Evolutionary conservation across 805 yeast species (phyloP), one percentile per base, ranked within the genome.

Genomic region (Starmera amethionina): DNA sequence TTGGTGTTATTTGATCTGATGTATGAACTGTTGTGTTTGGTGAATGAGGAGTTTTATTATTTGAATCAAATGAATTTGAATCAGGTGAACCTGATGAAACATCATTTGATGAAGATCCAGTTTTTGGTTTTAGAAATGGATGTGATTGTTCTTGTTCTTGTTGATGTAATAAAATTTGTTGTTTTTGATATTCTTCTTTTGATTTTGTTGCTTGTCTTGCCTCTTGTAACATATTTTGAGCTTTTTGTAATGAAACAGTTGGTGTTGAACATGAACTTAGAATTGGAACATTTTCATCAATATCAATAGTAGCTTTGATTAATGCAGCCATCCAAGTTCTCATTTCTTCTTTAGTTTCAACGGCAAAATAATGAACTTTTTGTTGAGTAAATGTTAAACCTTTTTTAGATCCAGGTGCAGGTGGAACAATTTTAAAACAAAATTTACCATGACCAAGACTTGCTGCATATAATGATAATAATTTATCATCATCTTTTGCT

Each of bases 331-430:
- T 79, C 99, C 99, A 93, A 2, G 73, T 74, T 56, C 96, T 72
- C 96, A 90, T 83, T 47, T 90, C 97, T 38, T 87, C 95, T 42
- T 72, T 75, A 0, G 86, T 73, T 38, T 93, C 97, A 35, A 90
- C 96, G 0, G 97, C 97, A 70, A 93, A 93, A 60, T 82, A 93
- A 54, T 93, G 98, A 8, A 88, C 84, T 49, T 88, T 86, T 27
- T 96, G 98, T 47, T 89, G 96, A 0, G 99, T 93, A 59, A 93
- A 93, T 0, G 96, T 89, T 42, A 93, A 74, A 0, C 97, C 97
- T 63, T 89, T 90, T 48, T 82, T 80, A 40, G 90, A 85, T 0
- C 99, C 99, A 0, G 97, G 97, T 2, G 95, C 95, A 0, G 99
- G 99, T 9, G 99, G 99, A 4, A 89, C 77, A 11, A 93, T 59